Base-by-base conservation (phyloP, 441 rosid genomes). In the Hura crepitans region DNA sequence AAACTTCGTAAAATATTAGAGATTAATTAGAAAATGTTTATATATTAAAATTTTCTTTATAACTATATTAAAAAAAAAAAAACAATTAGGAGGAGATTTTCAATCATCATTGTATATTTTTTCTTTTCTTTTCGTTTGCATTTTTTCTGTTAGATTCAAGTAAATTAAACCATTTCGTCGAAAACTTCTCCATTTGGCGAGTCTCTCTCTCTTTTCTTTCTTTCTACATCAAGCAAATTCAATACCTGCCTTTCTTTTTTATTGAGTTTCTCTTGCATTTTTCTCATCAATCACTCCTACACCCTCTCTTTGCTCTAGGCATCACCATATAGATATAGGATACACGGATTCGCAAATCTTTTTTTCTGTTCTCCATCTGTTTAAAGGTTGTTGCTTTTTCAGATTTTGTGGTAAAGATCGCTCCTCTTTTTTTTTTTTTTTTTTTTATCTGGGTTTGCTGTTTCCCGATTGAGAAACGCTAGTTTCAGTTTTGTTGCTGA, bases 111-210 rank as follows among this genome's bases (percentile, higher is more conserved):
- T 71, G 62, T 61, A 54, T n/a, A 4, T 35, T 33, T 35, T 35
- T 35, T 8, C 39, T 8, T 8, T n/a, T n/a, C n/a, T n/a, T n/a
- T n/a, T n/a, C n/a, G n/a, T n/a, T n/a, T n/a, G n/a, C n/a, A n/a
- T n/a, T 8, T 30, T 71, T 77, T 68, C 81, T 47, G 78, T 75
- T 79, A 63, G 78, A 80, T 80, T 73, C 68, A 66, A 77, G 75
- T 71, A 54, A 49, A n/a, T n/a, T n/a, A n/a, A 45, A 81, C 39
- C 39, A 46, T 17, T 55, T 15, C 64, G 43, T 68, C 62, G 64
- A 57, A 45, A 59, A 64, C 63, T 65, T 65, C 75, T 65, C 27
- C 50, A 60, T 71, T 73, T 70, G 74, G 72, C 71, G 20, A 31
- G 54, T 43, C 6, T 47, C 43, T 54, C 51, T 67, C 49, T 27